phyloP scores from a whole-genome alignment of 2,329 filamentous ascomycete species.

The Paramyrothecium sp. region DNA sequence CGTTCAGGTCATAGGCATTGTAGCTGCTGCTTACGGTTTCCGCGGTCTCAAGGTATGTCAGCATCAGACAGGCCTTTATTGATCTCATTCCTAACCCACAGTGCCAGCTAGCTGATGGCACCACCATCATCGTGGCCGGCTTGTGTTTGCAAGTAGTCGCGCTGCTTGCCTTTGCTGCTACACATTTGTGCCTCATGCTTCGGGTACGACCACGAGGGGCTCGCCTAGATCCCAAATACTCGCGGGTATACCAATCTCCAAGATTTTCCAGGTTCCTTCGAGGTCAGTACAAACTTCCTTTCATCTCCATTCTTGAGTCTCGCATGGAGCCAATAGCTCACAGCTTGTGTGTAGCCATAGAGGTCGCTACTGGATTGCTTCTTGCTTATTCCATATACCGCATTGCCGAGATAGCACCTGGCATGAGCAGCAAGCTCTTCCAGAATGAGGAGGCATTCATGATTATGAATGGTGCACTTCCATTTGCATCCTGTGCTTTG shows the following conservation, averaged over 20 bases:
- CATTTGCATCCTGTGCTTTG: conserved; percentile 33
- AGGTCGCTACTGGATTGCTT: conserved; percentile 34
- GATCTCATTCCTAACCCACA: conserved; percentile 11
- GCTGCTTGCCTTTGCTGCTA: conserved; percentile 35
- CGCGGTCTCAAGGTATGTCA: conserved; percentile 31
- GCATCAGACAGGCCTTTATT: not conserved
- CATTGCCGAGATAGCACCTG: conserved; percentile 35
- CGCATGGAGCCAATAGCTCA: conserved; percentile 4
- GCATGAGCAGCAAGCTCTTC: conserved; percentile 30
- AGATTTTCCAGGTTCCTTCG: conserved; percentile 43
- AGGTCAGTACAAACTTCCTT: conserved; percentile 30
- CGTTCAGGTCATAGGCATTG: conserved; percentile 38
- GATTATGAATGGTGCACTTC: conserved; percentile 38
- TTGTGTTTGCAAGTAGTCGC: conserved; percentile 41
- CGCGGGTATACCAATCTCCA: conserved; percentile 37
- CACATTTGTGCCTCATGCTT: conserved; percentile 39
- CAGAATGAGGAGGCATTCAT: conserved; percentile 36
- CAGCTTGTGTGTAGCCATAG: conserved; percentile 27
- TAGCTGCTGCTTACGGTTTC: conserved; percentile 35
- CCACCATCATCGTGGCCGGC: conserved; percentile 40
- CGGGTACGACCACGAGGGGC: conserved; percentile 34
- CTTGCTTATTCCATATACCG: conserved; percentile 40
- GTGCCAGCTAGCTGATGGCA: conserved; percentile 28
- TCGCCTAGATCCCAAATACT: conserved; percentile 35
- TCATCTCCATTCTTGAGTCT: not conserved